Percentiles rank a stretch among this genome's conserved stretches.
Conservation (phyloP, 305 asterid species). For the Andrographis paniculata region DNA sequence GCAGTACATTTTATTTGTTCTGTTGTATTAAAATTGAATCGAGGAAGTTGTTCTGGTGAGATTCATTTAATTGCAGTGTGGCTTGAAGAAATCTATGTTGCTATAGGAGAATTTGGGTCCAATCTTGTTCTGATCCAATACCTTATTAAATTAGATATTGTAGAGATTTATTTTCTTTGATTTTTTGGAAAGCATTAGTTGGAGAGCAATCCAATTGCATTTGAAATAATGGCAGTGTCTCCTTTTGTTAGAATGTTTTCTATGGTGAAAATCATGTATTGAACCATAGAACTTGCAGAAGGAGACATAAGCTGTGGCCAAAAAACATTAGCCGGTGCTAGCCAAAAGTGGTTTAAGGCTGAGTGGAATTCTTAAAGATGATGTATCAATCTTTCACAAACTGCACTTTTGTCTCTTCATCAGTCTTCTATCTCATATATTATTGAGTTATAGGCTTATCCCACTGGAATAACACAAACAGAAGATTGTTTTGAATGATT, state of each 20-base stretch:
- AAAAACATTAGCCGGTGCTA: not conserved
- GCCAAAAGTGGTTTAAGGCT: not conserved
- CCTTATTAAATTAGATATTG: not conserved
- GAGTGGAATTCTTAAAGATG: not conserved
- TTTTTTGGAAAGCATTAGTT: too few species aligned
- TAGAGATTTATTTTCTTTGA: slow-evolving; percentile 5
- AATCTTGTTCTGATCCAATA: not conserved
- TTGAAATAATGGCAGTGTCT: not conserved
- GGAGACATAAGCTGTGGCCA: not conserved
- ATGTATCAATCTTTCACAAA: too few species aligned
- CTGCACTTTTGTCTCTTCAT: too few species aligned
- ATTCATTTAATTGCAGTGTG: not conserved
- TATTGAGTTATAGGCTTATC: not conserved
- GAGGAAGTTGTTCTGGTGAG: slow-evolving; percentile 2
- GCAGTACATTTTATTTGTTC: slow-evolving; percentile 8
- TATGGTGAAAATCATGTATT: not conserved
- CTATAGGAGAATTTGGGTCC: slow-evolving; percentile 8
- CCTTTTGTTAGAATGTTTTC: not conserved
- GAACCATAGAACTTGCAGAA: not conserved
- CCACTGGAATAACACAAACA: not conserved
- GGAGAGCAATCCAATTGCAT: too few species aligned
- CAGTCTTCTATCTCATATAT: too few species aligned
- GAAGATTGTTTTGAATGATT: not conserved
- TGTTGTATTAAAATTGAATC: not conserved
- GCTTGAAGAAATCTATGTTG: not conserved